phyloP scores from a whole-genome alignment of 2,329 filamentous ascomycete species.

The Fusarium abutilonis region DNA sequence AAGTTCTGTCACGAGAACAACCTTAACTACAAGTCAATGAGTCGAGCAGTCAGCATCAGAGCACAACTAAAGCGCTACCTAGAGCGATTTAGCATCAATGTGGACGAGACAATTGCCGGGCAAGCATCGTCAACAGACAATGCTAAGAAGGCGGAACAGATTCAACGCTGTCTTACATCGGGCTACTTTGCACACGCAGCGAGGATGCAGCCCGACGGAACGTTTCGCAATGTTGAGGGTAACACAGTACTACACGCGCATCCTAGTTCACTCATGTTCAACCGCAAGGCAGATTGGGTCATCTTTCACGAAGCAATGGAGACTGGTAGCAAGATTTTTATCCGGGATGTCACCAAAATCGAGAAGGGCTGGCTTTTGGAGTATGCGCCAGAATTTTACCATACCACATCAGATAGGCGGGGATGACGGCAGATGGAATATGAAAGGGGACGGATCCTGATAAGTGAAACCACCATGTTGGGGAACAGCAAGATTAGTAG shows the following conservation, averaged over 20 bases:
- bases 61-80: conserved; percentile 87
- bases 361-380: conserved; percentile 93
- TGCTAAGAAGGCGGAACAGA: conserved; percentile 69
- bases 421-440: conserved; percentile 24
- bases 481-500: conserved; percentile 20
- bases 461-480: conserved; percentile 38
- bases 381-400: conserved; percentile 86
- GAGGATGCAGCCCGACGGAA: conserved; percentile 92
- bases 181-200: conserved; percentile 96
- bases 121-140: conserved; percentile 47
- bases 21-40: conserved; percentile 87
- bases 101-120: conserved; percentile 68
- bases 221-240: conserved; percentile 85
- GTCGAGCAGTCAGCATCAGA: conserved; percentile 83
- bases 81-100: conserved; percentile 80
- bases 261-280: conserved; percentile 93
- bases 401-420: conserved; percentile 57
- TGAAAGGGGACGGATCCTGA: conserved; percentile 17
- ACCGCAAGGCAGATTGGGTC: conserved; percentile 95
- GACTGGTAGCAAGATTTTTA: conserved; percentile 86
- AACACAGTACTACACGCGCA: conserved; percentile 84
- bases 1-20: conserved; percentile 89
- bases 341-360: conserved; percentile 91
- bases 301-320: conserved; percentile 95
- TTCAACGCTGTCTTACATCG: conserved; percentile 83